Evolutionary conservation across 1,284 basidiomycete species (phyloP), one percentile per base, ranked within the genome.

Genomic region (Ceratobasidium sp.): DNA sequence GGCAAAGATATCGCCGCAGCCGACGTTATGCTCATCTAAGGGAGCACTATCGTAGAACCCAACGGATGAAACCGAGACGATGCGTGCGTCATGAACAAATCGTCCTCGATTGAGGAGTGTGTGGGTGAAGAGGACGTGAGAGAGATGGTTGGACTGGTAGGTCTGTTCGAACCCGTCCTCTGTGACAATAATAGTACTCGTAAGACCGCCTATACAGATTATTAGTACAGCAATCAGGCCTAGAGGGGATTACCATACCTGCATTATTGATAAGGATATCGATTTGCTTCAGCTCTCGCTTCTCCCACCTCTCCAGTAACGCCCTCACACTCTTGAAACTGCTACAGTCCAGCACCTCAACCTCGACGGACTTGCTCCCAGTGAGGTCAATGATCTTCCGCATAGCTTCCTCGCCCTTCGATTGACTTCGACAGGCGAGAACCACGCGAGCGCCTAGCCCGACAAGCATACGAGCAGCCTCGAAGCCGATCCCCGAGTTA

Each of bases 261-360:
- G 73, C 73, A 41, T 74, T 74, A 44, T 71, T 72, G 18, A 72
- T 63, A 35, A 74, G 50, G n/a, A 74, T 72, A 54, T 74, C 73
- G 11, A 74, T 62, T 44, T 62, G 57, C 14, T 52, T 50, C 28
- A 28, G 26, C 28, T 47, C 50, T 46, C 73, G 28, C 47, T 64
- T 52, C 21, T 26, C 61, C 73, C 73, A 74, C 21, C 73, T 43
- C 18, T 50, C 35, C 23, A 74, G 26, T n/a, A 72, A 72, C 18
- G 52, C 70, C 7, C 61, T 47, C 23, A 59, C 54, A n/a, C 70
- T 72, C 14, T 57, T 52, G 35, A 74, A 26, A 14, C 49, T 66
- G 0, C 59, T 28, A n/a, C 72, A 64, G 30, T 74, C 70, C 59
- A 74, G 38, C 7, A 59, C 21, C n/a, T 74, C 62, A 35, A 74